phyloP scores from a whole-genome alignment of 495 filamentous ascomycete species.

The Extremus antarcticus region DNA sequence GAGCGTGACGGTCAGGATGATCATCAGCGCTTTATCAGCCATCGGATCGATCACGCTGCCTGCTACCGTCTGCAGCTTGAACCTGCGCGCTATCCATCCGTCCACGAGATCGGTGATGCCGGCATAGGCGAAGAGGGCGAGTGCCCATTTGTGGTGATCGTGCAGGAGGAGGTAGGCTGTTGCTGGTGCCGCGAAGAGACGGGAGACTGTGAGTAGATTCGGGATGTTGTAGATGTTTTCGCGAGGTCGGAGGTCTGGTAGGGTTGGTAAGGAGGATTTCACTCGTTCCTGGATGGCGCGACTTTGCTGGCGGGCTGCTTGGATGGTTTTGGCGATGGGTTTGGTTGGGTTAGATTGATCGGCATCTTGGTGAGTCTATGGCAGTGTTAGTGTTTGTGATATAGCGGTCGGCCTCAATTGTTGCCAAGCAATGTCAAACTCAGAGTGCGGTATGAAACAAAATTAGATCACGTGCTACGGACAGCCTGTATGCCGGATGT shows the following conservation, averaged over 20 bases:
- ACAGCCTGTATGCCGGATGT: too few species aligned
- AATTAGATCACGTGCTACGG: too few species aligned
- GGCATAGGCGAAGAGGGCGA: conserved; percentile 83
- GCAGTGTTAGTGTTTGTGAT: too few species aligned
- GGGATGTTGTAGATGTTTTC: conserved; percentile 96
- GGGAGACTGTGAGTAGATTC: conserved; percentile 81
- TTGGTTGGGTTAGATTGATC: background rate
- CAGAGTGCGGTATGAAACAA: too few species aligned
- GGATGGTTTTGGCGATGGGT: conserved; percentile 23
- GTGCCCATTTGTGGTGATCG: conserved; percentile 61
- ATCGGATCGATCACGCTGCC: conserved; percentile 95
- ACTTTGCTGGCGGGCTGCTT: conserved; percentile 10
- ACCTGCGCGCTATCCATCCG: conserved; percentile 80
- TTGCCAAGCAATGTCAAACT: too few species aligned
- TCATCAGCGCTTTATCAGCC: conserved; percentile 95
- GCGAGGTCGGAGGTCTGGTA: conserved; percentile 49
- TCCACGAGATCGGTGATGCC: conserved; percentile 85
- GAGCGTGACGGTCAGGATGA: conserved; percentile 70
- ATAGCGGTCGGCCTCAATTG: too few species aligned
- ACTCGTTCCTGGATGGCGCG: conserved; percentile 24
- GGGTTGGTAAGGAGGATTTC: conserved; percentile 38
- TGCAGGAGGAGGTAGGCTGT: conserved; percentile 85
- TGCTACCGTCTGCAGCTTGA: conserved; percentile 83
- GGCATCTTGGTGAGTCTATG: too few species aligned
- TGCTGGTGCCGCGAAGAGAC: conserved; percentile 70